Percentiles rank a stretch among this genome's conserved stretches.
Evolutionary conservation across 345 rosid genomes (phyloP).

Genomic region (Citrus australasica): DNA sequence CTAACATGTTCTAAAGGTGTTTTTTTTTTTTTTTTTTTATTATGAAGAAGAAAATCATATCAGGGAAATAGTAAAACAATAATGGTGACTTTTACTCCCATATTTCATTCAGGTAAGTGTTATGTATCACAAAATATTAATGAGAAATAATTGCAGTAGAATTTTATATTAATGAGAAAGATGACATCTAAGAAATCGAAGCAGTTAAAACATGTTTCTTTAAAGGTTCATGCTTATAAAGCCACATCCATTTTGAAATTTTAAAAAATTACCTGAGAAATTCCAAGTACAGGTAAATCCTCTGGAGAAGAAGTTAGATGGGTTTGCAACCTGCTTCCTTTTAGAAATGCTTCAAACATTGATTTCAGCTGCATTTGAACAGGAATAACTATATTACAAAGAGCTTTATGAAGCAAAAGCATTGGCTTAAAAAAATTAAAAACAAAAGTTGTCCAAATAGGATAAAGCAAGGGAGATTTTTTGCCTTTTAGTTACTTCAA

Average conservation of each 20-base stretch:
- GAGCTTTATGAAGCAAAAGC: neutral
- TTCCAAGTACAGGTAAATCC: constrained; percentile 34
- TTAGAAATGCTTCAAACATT: constrained; percentile 29
- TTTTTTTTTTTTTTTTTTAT: neutral
- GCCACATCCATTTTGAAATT: neutral
- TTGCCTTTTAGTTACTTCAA: neutral
- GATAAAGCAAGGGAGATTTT: neutral
- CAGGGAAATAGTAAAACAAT: neutral
- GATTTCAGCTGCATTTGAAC: constrained; percentile 43
- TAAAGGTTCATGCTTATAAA: neutral
- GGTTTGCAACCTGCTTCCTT: constrained; percentile 26
- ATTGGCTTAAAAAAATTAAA: neutral
- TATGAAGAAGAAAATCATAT: neutral
- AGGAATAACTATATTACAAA: constrained; percentile 4
- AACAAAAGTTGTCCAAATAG: neutral
- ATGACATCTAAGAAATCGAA: neutral
- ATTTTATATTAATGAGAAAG: neutral
- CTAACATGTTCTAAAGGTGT: too few relatives aligned
- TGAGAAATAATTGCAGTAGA: neutral
- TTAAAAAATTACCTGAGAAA: constrained; percentile 39
- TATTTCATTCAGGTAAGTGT: neutral
- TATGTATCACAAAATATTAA: neutral
- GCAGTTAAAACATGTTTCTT: neutral
- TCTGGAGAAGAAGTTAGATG: constrained; percentile 34
- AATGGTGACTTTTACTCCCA: neutral